A percentile compares a stretch with the other conserved stretches of the same genome.
phyloP scores from a whole-genome alignment of 2,329 filamentous ascomycete species.

The Hypoxylon sp. region DNA sequence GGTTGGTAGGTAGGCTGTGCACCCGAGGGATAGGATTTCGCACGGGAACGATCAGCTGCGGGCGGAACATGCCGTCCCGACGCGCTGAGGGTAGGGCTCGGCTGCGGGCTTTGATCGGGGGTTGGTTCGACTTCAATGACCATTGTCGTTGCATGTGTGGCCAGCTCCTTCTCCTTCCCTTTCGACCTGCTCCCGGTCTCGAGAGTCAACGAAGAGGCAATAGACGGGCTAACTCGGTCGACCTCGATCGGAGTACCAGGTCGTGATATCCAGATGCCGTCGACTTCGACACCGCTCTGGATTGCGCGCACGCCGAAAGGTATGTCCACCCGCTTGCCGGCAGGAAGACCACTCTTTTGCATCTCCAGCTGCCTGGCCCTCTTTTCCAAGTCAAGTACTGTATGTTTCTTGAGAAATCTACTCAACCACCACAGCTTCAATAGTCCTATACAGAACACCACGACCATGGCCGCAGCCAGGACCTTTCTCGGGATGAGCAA shows the following conservation, averaged over 20 bases:
- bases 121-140: constrained; percentile 45
- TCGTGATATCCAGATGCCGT: constrained; percentile 83
- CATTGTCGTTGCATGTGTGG: constrained; percentile 37
- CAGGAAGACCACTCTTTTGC: constrained; percentile 65
- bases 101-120: constrained; percentile 46
- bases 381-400: constrained; percentile 76
- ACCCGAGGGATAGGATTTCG: constrained; percentile 27
- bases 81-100: constrained; percentile 41
- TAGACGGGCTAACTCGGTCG: constrained; percentile 39
- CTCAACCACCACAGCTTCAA: constrained; percentile 75
- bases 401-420: constrained; percentile 66
- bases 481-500: constrained; percentile 65
- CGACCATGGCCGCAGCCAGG: constrained; percentile 75
- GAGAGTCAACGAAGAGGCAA: constrained; percentile 45
- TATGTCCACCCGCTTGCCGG: constrained; percentile 67
- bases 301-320: constrained; percentile 90
- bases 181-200: constrained; percentile 44
- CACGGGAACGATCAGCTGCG: constrained; percentile 20
- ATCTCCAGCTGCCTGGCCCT: constrained; percentile 65
- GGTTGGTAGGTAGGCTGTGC: constrained; percentile 44
- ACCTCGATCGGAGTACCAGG: constrained; percentile 57
- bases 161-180: constrained; percentile 47
- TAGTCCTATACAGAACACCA: constrained; percentile 77
- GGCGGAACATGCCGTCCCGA: constrained; percentile 41
- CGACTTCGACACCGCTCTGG: constrained; percentile 83